Percentiles rank a stretch among this genome's conserved stretches.
These are phyloP conservation scores for Berkeleyomyces basicola DNA, from an alignment of 2,329 filamentous ascomycete species.

Conservation along the genomic window DNA sequence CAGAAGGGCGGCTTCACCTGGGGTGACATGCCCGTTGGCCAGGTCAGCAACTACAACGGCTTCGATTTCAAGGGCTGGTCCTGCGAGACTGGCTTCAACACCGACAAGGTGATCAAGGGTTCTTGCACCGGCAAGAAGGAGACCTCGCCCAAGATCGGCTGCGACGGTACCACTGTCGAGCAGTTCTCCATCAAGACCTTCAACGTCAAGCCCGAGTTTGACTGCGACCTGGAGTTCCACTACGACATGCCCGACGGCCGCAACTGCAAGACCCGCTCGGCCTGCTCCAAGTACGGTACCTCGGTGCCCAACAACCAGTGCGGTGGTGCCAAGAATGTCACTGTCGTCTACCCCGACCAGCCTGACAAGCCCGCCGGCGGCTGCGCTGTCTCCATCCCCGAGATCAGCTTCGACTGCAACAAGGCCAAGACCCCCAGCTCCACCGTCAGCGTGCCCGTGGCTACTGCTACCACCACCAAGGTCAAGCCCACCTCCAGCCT, in stretches of 20 bases:
- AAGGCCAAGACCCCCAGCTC: constrained; percentile 16
- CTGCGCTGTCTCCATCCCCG: constrained; percentile 59
- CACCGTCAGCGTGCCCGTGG: not conserved
- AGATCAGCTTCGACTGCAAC: constrained; percentile 58
- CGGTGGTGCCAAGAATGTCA: constrained; percentile 73
- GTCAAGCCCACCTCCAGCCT: constrained; percentile 15
- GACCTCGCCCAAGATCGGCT: constrained; percentile 42
- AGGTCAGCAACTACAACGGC: constrained; percentile 49
- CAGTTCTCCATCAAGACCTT: constrained; percentile 63
- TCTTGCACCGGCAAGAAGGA: constrained; percentile 29
- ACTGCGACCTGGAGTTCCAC: constrained; percentile 68
- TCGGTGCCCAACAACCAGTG: constrained; percentile 73
- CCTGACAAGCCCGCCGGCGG: constrained; percentile 35
- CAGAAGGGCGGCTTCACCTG: constrained; percentile 61
- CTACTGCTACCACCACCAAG: constrained; percentile 15
- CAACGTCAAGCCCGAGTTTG: constrained; percentile 56
- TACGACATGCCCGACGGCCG: constrained; percentile 75
- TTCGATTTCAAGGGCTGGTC: constrained; percentile 59
- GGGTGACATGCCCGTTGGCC: constrained; percentile 41
- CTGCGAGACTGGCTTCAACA: constrained; percentile 37
- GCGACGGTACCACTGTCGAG: constrained; percentile 27
- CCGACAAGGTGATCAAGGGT: constrained; percentile 44
- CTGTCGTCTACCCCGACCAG: constrained; percentile 48
- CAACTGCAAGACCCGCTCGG: constrained; percentile 59
- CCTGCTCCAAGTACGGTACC: constrained; percentile 51